phyloP scores from a whole-genome alignment of 768 basidiomycete species.

The Solioccasus polychromus region DNA sequence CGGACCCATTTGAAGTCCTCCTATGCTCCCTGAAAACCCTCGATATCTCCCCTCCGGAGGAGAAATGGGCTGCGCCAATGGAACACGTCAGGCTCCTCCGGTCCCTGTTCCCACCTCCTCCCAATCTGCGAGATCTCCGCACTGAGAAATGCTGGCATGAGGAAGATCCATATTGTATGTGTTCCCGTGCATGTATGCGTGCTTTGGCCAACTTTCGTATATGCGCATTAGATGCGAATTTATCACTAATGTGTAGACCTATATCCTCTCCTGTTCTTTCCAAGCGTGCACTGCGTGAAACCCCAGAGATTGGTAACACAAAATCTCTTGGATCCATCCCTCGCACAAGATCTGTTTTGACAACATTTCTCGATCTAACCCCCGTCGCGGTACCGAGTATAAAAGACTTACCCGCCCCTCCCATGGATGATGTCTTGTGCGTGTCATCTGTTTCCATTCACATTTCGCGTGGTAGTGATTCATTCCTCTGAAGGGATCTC shows the following conservation, averaged over 20 bases:
- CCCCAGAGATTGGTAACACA: conserved; percentile 39
- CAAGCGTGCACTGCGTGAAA: conserved; percentile 43
- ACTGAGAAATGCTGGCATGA: conserved; percentile 40
- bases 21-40: conserved; percentile 32
- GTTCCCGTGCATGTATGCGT: conserved; percentile 16
- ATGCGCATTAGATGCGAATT: conserved; percentile 22
- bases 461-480: neutral
- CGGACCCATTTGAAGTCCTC: conserved; percentile 53
- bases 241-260: conserved; percentile 31
- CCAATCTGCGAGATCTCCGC: conserved; percentile 24
- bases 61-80: conserved; percentile 39
- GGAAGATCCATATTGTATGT: conserved; percentile 35
- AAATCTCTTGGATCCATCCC: conserved; percentile 26
- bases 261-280: conserved; percentile 44
- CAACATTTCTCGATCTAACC: conserved; percentile 19
- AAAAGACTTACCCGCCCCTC: conserved; percentile 28
- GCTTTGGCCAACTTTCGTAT: conserved; percentile 1
- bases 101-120: conserved; percentile 12
- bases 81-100: conserved; percentile 20
- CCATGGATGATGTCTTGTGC: conserved; percentile 41
- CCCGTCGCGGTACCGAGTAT: conserved; percentile 30
- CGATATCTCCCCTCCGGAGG: conserved; percentile 38
- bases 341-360: conserved; percentile 21
- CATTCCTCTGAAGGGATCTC: conserved; percentile 27
- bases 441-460: conserved; percentile 12